Evolutionary conservation across 805 yeast species (phyloP).

Genomic region (Zygosaccharomyces bailii): DNA sequence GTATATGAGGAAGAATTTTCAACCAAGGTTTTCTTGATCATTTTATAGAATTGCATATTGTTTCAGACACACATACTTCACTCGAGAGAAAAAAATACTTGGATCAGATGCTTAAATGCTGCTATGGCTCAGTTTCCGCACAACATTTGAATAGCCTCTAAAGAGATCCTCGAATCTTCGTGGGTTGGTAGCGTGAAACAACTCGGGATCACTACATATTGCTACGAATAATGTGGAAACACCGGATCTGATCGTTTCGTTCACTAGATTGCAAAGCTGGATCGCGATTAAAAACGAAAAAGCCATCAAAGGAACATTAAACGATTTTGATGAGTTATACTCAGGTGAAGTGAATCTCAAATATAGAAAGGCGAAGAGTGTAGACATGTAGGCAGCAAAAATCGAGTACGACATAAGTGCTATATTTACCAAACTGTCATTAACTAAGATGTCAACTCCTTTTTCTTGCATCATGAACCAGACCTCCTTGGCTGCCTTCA

Average conservation of each 20-base stretch:
- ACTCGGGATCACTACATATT: constrained; percentile 79
- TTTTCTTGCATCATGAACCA: constrained; percentile 72
- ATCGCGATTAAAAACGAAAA: constrained; percentile 69
- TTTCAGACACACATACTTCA: background rate
- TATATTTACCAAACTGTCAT: constrained; percentile 77
- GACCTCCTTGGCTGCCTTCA: constrained; percentile 75
- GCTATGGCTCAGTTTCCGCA: constrained; percentile 46
- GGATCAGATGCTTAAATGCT: constrained; percentile 18
- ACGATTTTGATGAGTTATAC: constrained; percentile 57
- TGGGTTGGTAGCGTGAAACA: constrained; percentile 70
- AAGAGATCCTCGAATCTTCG: constrained; percentile 61
- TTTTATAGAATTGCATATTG: constrained; percentile 10
- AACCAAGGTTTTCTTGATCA: constrained; percentile 38
- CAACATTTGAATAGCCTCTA: constrained; percentile 64
- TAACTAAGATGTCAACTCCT: constrained; percentile 81
- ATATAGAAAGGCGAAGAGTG: constrained; percentile 61
- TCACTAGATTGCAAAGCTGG: constrained; percentile 70
- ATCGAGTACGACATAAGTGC: constrained; percentile 74
- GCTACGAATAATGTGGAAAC: constrained; percentile 81
- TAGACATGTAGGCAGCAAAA: constrained; percentile 65
- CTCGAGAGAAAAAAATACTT: background rate
- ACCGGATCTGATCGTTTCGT: constrained; percentile 76
- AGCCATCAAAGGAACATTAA: constrained; percentile 70
- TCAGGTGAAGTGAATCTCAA: constrained; percentile 64
- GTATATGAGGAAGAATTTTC: constrained; percentile 75